A percentile compares a stretch with the other conserved stretches of the same genome.
Conservation (phyloP, 441 rosid species). For the Eruca vesicaria region DNA sequence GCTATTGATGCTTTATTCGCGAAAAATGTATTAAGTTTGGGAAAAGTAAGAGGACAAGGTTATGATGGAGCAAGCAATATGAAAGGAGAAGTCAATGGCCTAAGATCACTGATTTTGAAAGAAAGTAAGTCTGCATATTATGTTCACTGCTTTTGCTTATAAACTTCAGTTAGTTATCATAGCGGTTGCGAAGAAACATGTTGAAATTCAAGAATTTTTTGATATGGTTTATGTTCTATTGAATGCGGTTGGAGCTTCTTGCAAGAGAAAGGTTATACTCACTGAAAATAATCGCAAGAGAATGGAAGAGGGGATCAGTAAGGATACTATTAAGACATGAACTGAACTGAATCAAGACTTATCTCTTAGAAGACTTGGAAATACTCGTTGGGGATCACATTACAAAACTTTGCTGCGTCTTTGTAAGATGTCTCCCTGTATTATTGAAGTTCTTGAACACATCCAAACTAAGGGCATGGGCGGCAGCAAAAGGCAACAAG, state of each 20-base stretch:
- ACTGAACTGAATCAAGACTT: neutral
- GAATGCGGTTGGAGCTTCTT: neutral
- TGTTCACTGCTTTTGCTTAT: neutral
- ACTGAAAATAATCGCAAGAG: neutral
- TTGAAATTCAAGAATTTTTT: neutral
- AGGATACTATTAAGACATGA: neutral
- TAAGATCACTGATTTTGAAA: no score
- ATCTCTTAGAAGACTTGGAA: neutral
- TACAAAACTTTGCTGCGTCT: neutral
- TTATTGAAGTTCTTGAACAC: neutral
- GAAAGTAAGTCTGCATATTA: no score
- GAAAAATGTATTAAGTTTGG: neutral
- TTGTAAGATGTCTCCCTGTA: neutral
- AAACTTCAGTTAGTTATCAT: neutral
- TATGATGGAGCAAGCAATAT: no score
- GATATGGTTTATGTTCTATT: neutral
- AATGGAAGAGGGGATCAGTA: neutral
- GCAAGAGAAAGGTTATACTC: no score
- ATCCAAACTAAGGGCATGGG: neutral
- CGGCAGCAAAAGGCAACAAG: neutral
- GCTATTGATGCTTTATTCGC: neutral
- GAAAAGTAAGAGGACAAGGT: neutral
- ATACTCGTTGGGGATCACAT: neutral
- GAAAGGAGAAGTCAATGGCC: no score
- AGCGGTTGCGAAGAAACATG: neutral